A percentile compares a stretch with the other conserved stretches of the same genome.
These are phyloP conservation scores for Candida michaelii DNA, from an alignment of 805 yeast genomes.

Conservation along the genomic window DNA sequence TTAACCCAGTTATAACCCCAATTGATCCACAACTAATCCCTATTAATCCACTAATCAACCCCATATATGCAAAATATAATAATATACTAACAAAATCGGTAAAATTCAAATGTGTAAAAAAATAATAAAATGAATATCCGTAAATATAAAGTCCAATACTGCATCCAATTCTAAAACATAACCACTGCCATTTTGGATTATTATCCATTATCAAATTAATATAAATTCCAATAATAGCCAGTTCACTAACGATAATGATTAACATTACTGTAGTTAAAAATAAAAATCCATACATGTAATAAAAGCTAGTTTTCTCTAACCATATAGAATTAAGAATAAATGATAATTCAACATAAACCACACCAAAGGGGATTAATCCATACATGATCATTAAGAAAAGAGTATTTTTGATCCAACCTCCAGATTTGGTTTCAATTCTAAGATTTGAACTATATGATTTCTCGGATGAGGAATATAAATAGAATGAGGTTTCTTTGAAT, in stretches of 20 bases:
- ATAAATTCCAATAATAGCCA: conserved; percentile 69
- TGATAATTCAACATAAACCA: conserved; percentile 75
- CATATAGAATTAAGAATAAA: conserved; percentile 75
- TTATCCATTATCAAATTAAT: conserved; percentile 54
- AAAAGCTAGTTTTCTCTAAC: conserved; percentile 76
- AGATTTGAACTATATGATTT: conserved; percentile 1
- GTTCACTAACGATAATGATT: conserved; percentile 64
- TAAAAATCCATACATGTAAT: conserved; percentile 78
- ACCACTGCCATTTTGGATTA: conserved; percentile 80
- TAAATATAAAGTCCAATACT: conserved; percentile 73
- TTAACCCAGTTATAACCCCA: conserved; percentile 64
- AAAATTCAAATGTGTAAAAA: conserved; percentile 54
- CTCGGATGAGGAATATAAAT: conserved; percentile 8
- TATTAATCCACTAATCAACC: conserved; percentile 58
- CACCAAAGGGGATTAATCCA: conserved; percentile 77
- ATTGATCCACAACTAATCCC: conserved; percentile 76
- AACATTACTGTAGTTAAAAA: conserved; percentile 60
- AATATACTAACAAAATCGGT: conserved; percentile 66
- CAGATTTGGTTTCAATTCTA: neutral
- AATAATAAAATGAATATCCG: conserved; percentile 67
- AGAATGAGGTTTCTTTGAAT: conserved; percentile 23
- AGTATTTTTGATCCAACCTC: conserved; percentile 8
- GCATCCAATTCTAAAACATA: conserved; percentile 64
- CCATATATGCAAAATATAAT: conserved; percentile 70
- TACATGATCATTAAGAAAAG: conserved; percentile 41